phyloP scores from a whole-genome alignment of 2,329 filamentous ascomycete species.

The Aspergillus pseudoterreus region DNA sequence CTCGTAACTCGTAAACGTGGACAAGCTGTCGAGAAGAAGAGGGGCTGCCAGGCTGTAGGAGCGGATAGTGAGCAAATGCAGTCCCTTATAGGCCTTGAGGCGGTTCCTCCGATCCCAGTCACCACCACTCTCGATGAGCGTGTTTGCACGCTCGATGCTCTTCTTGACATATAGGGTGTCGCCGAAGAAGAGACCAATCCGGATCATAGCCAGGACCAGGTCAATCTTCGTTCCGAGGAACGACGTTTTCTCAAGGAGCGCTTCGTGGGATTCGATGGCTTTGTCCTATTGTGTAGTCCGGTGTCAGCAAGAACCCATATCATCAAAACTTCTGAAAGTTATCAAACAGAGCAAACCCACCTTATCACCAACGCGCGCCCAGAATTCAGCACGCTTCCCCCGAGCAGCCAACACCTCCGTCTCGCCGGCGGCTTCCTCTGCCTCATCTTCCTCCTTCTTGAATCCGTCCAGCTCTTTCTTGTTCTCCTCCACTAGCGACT shows the following conservation, averaged over 20 bases:
- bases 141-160: constrained; percentile 83
- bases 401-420: constrained; percentile 89
- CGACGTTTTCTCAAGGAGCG: constrained; percentile 93
- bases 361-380: constrained; percentile 94
- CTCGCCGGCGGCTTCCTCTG: constrained; percentile 91
- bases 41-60: constrained; percentile 87
- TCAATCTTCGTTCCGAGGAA: constrained; percentile 97
- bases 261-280: constrained; percentile 87
- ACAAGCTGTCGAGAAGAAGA: constrained; percentile 90
- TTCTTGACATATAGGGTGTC: constrained; percentile 92
- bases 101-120: constrained; percentile 99
- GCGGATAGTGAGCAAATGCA: constrained; percentile 87
- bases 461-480: constrained; percentile 71
- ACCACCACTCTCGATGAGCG: constrained; percentile 87
- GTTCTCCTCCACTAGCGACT: constrained; percentile 71
- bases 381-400: constrained; percentile 94
- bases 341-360: constrained; percentile 43
- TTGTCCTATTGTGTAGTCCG: constrained; percentile 64
- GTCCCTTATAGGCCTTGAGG: constrained; percentile 95
- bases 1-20: constrained; percentile 98
- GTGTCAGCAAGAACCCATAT: too few relatives aligned
- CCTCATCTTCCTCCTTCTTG: constrained; percentile 88
- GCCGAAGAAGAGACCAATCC: constrained; percentile 91
- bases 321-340: background rate
- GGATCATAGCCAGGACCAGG: constrained; percentile 91